Conservation (phyloP, 2,329 filamentous ascomycete species). For the Colletotrichum navitas region DNA sequence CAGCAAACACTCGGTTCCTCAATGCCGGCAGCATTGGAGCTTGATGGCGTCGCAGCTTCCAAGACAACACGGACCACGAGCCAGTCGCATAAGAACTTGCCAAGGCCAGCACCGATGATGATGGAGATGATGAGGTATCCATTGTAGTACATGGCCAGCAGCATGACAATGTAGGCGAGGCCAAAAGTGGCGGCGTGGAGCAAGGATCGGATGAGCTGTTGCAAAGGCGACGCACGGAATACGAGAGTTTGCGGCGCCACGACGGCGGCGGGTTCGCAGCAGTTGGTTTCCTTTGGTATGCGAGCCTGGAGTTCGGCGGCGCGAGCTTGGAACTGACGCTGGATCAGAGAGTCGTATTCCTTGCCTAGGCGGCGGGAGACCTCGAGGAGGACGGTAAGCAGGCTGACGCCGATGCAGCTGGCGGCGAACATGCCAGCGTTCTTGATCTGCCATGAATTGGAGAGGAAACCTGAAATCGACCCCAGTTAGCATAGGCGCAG, state of each 20-base stretch:
- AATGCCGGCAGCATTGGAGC: constrained; percentile 49
- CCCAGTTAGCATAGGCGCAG: neutral
- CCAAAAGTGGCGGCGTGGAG: constrained; percentile 57
- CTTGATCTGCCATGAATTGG: constrained; percentile 55
- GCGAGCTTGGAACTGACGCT: constrained; percentile 55
- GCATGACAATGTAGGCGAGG: constrained; percentile 59
- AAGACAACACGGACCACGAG: constrained; percentile 56
- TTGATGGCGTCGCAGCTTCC: constrained; percentile 29
- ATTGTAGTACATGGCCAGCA: constrained; percentile 61
- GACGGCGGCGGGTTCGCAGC: constrained; percentile 36
- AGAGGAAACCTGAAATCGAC: constrained; percentile 51
- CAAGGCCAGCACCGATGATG: constrained; percentile 61
- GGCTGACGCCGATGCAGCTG: constrained; percentile 58
- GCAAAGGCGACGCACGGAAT: constrained; percentile 55
- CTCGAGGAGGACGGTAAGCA: constrained; percentile 57
- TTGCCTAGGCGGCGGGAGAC: constrained; percentile 56
- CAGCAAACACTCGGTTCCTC: constrained; percentile 64
- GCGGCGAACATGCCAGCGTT: constrained; percentile 57
- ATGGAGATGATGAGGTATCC: constrained; percentile 60
- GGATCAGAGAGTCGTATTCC: constrained; percentile 57
- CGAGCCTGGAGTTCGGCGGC: constrained; percentile 47
- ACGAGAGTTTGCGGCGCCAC: constrained; percentile 46
- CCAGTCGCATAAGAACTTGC: constrained; percentile 69
- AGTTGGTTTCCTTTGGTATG: constrained; percentile 30
- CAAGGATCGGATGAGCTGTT: constrained; percentile 56